Conservation (phyloP, 2,329 filamentous ascomycete genomes). For the Byssochlamys sp. region DNA sequence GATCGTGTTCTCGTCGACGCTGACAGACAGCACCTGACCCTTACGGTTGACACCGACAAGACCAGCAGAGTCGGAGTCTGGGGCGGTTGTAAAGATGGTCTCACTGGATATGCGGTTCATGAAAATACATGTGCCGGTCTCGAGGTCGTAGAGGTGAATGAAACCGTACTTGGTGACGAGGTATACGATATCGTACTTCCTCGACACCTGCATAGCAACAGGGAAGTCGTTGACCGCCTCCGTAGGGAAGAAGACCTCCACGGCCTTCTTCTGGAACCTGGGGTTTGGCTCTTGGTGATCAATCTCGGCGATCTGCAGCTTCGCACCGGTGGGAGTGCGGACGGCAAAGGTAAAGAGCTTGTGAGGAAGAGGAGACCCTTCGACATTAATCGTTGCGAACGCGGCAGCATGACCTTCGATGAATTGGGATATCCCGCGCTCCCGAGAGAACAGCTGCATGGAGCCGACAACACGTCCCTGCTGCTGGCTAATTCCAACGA, state of each 20-base stretch:
- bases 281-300: conserved; percentile 86
- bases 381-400: conserved; percentile 79
- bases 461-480: conserved; percentile 87
- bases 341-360: conserved; percentile 97
- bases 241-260: conserved; percentile 93
- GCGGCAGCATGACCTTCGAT: conserved; percentile 95
- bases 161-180: conserved; percentile 98
- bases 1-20: conserved; percentile 80
- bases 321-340: conserved; percentile 76
- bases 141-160: conserved; percentile 95
- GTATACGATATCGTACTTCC: conserved; percentile 93
- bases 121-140: conserved; percentile 91
- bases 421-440: conserved; percentile 90
- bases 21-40: conserved; percentile 89
- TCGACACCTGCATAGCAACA: conserved; percentile 91
- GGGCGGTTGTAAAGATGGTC: conserved; percentile 90
- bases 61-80: conserved; percentile 73
- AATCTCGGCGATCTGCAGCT: conserved; percentile 95
- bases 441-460: conserved; percentile 94
- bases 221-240: conserved; percentile 96
- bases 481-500: conserved; percentile 90
- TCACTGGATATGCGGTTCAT: conserved; percentile 99
- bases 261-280: conserved; percentile 84
- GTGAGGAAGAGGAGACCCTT: conserved; percentile 79
- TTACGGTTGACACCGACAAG: conserved; percentile 94